Conservation (phyloP, 2,329 filamentous ascomycete genomes). For the Albifimbria verrucaria region DNA sequence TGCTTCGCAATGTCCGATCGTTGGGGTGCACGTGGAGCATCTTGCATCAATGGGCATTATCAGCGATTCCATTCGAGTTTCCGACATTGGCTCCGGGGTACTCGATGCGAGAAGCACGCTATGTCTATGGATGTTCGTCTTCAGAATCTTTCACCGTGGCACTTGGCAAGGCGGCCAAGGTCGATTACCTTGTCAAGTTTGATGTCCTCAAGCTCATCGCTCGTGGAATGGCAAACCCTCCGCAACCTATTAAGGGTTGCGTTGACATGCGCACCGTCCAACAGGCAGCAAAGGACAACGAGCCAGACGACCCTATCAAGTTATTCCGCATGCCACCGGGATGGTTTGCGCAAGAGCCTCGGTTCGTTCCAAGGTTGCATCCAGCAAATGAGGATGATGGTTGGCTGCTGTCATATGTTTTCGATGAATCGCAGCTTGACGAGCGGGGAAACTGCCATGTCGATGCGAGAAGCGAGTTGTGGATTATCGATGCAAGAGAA, state of each 20-base stretch:
- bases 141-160: slow-evolving; percentile 55
- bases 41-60: slow-evolving; percentile 60
- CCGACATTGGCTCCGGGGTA: slow-evolving; percentile 53
- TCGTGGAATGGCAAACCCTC: slow-evolving; percentile 43
- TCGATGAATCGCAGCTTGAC: slow-evolving; percentile 65
- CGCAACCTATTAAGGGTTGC: slow-evolving; percentile 53
- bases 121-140: slow-evolving; percentile 66
- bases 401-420: slow-evolving; percentile 65
- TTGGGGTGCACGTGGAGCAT: slow-evolving; percentile 33
- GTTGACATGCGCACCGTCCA: slow-evolving; percentile 55
- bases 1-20: slow-evolving; percentile 39
- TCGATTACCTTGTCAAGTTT: slow-evolving; percentile 62
- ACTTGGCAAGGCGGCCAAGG: slow-evolving; percentile 62
- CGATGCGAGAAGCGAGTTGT: slow-evolving; percentile 56
- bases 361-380: slow-evolving; percentile 53
- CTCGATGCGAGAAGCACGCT: slow-evolving; percentile 56
- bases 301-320: slow-evolving; percentile 53
- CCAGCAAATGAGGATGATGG: slow-evolving; percentile 58
- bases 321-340: slow-evolving; percentile 58
- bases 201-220: slow-evolving; percentile 52
- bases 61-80: slow-evolving; percentile 66
- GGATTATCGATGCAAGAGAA: slow-evolving; percentile 61
- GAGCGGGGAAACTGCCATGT: slow-evolving; percentile 39
- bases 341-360: slow-evolving; percentile 64
- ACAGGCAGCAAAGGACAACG: slow-evolving; percentile 45